Percentiles rank a stretch among this genome's conserved stretches.
phyloP scores from a whole-genome alignment of 495 filamentous ascomycete genomes.

The Immersiella caudata region DNA sequence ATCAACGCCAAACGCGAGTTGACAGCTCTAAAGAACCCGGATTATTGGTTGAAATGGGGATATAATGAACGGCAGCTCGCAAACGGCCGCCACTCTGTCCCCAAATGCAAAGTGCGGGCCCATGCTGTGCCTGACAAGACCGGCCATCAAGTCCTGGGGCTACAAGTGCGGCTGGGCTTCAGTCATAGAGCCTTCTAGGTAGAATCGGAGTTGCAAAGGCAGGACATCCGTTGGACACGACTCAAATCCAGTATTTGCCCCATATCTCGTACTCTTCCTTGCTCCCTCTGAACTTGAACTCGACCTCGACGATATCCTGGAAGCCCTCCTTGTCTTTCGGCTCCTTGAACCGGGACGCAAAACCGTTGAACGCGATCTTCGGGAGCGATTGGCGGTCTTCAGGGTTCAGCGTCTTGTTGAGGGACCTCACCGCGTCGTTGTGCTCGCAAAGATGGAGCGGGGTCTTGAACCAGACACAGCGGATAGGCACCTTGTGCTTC shows the following conservation, averaged over 20 bases:
- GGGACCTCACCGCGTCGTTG: constrained; percentile 81
- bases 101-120: no score
- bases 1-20: no score
- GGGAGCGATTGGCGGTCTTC: constrained; percentile 76
- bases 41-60: no score
- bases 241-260: constrained; percentile 67
- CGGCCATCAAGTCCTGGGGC: no score
- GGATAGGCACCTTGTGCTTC: constrained; percentile 71
- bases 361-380: constrained; percentile 76
- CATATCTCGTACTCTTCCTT: constrained; percentile 64
- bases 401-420: constrained; percentile 75
- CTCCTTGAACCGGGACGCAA: constrained; percentile 66
- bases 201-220: no score
- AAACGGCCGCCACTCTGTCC: no score
- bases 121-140: no score
- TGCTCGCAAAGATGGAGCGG: constrained; percentile 75
- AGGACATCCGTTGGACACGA: no score
- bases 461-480: constrained; percentile 84
- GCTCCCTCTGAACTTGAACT: constrained; percentile 59
- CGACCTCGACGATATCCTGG: constrained; percentile 69
- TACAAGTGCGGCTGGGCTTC: no score
- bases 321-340: constrained; percentile 82
- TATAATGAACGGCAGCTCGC: no score
- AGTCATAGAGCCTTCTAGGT: no score
- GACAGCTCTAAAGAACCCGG: no score